phyloP scores from a whole-genome alignment of 257 asterid species.

The Solanum stenotomum region DNA sequence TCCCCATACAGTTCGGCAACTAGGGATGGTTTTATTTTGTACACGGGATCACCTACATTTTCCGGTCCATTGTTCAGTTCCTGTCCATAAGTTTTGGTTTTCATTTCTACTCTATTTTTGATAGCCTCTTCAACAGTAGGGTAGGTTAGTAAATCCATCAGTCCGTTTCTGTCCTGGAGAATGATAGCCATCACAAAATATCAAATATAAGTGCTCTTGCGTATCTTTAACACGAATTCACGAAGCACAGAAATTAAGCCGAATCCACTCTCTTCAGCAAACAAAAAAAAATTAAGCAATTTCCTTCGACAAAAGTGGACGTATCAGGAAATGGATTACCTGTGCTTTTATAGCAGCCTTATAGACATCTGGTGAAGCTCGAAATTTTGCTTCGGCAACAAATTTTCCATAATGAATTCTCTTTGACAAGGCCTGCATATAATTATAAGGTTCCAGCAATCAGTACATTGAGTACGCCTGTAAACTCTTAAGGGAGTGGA shows the following conservation, averaged over 20 bases:
- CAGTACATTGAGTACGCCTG: background rate
- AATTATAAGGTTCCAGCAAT: background rate
- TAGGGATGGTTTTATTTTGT: slow-evolving; percentile 65
- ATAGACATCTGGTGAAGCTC: slow-evolving; percentile 62
- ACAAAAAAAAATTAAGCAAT: background rate
- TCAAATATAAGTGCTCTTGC: background rate
- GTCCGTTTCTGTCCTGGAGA: slow-evolving; percentile 40
- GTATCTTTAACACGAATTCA: background rate
- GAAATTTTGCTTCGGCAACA: slow-evolving; percentile 91
- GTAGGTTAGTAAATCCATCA: slow-evolving; percentile 67
- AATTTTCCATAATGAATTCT: slow-evolving; percentile 95
- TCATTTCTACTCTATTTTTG: slow-evolving; percentile 64
- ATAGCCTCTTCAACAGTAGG: slow-evolving; percentile 67
- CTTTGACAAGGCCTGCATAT: slow-evolving; percentile 64
- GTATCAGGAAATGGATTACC: slow-evolving; percentile 19
- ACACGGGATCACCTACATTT: slow-evolving; percentile 29
- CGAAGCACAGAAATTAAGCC: background rate
- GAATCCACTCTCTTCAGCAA: background rate
- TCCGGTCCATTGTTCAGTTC: slow-evolving; percentile 33
- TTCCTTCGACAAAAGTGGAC: background rate
- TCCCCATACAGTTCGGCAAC: slow-evolving; percentile 66
- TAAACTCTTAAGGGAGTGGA: background rate
- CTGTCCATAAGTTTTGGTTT: slow-evolving; percentile 72
- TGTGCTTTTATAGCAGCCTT: slow-evolving; percentile 57
- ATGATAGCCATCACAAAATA: background rate